Evolutionary conservation across 2,329 filamentous ascomycete genomes (phyloP), one percentile per base, ranked within the genome.

Genomic region (Alternaria postmessia): DNA sequence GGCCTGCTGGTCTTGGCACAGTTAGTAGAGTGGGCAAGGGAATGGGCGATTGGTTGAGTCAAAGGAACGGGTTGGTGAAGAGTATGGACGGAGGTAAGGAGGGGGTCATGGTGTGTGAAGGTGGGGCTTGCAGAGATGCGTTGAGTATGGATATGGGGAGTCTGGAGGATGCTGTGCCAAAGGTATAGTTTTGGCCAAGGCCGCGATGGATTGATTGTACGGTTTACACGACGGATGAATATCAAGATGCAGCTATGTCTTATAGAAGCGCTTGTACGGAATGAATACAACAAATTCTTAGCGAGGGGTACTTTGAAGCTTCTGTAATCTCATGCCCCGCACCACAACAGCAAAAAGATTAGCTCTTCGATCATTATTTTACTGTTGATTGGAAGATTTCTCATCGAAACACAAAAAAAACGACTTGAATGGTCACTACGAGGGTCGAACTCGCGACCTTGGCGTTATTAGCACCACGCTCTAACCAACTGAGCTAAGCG

Each of bases 1-100:
- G 77, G n/a, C 71, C 84, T 3, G 72, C 74, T 12, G 68, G 65
- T 1, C 54, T 78, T 38, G 67, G 72, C 7, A 72, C 69, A 0
- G 55, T 79, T 3, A 74, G 80, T 58, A 68, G 80, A 24, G 61
- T 85, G 7, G 76, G 71, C 0, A 64, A 61, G 2, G 67, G 63
- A 1, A 53, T 62, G 32, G 78, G 79, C 11, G 71, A 74, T 14
- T 88, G 86, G 86, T 61, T 88, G 61, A 80, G 79, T 64, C 72
- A 78, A 54, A 79, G 84, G 54, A 88, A 87, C 70, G 54, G 63
- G 43, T 64, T 85, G 46, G 71, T 85, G n/a, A 76, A 70, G 61
- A 77, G 72, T 32, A 70, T 85, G 62, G 73, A 82, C 61, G 76
- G 72, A 32, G 73, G 70, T 3, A 74, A 64, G 43, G 74, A 77